phyloP scores from a whole-genome alignment of 2,329 filamentous ascomycete species.

The Grosmannia huntii region DNA sequence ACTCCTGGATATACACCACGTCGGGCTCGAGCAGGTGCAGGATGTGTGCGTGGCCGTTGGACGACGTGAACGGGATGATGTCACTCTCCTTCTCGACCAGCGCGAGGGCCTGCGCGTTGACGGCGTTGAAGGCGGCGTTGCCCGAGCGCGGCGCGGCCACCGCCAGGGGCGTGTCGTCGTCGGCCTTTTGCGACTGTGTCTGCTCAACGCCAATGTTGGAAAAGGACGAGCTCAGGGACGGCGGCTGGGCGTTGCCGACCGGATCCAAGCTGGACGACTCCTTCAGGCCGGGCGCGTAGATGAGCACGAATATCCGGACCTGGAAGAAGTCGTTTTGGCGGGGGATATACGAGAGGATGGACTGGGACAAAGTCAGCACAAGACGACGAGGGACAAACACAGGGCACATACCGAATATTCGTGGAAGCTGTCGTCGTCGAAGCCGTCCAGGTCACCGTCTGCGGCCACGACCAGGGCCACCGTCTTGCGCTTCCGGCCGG shows the following conservation, averaged over 20 bases:
- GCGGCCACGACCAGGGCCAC: constrained; percentile 86
- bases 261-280: constrained; percentile 40
- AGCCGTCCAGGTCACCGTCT: constrained; percentile 46
- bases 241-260: constrained; percentile 31
- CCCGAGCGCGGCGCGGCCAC: constrained; percentile 25
- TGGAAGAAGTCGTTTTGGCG: constrained; percentile 59
- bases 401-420: constrained; percentile 64
- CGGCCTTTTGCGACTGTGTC: constrained; percentile 50
- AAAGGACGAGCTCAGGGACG: constrained; percentile 67
- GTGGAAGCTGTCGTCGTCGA: constrained; percentile 48
- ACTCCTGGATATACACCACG: constrained; percentile 78
- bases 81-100: constrained; percentile 77
- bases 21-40: constrained; percentile 77
- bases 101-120: constrained; percentile 66
- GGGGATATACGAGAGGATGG: constrained; percentile 80
- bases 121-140: constrained; percentile 57
- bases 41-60: constrained; percentile 74
- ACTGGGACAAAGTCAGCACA: constrained; percentile 32
- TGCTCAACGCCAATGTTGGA: constrained; percentile 72
- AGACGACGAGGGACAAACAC: not conserved
- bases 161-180: not conserved
- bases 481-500: constrained; percentile 47
- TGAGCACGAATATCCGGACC: constrained; percentile 73
- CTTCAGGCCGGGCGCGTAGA: constrained; percentile 74
- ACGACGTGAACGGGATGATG: constrained; percentile 78